phyloP scores from a whole-genome alignment of 2,329 filamentous ascomycete genomes.

The Fusarium praegraminearum region DNA sequence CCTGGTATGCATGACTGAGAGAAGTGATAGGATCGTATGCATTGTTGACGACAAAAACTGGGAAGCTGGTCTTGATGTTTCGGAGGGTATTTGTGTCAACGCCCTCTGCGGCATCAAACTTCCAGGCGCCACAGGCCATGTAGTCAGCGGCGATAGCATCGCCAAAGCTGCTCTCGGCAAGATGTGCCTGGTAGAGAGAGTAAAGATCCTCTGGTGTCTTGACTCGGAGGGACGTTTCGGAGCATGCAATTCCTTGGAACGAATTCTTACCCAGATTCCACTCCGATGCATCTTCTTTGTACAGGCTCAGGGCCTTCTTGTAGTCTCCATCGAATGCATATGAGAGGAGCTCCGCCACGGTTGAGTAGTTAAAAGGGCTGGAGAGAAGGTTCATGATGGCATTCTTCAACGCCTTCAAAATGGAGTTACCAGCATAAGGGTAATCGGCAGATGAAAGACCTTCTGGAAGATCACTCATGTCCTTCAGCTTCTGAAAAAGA shows the following conservation, averaged over 20 bases:
- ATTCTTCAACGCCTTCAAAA: conserved; percentile 20
- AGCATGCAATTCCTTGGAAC: conserved; percentile 32
- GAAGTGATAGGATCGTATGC: conserved; percentile 40
- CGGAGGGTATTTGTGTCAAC: conserved; percentile 27
- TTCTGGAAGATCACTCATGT: conserved; percentile 3
- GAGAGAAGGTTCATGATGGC: conserved; percentile 21
- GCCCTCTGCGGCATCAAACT: conserved; percentile 28
- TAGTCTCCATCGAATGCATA: conserved; percentile 19
- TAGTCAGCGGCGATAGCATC: conserved; percentile 21
- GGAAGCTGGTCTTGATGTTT: conserved; percentile 38
- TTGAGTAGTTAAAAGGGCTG: conserved; percentile 15
- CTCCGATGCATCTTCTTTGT: conserved; percentile 13
- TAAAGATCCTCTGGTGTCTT: conserved; percentile 25
- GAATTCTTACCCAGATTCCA: conserved; percentile 30
- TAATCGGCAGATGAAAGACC: conserved; percentile 10
- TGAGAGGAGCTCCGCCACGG: conserved; percentile 8
- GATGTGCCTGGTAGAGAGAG: conserved; percentile 18
- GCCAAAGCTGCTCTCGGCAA: conserved; percentile 29
- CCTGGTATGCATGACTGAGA: conserved; percentile 31
- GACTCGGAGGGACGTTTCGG: conserved; percentile 28
- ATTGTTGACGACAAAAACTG: conserved; percentile 37
- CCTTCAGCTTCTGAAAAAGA: conserved; percentile 22
- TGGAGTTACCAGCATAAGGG: conserved; percentile 21
- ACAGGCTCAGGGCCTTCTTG: conserved; percentile 19
- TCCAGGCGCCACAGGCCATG: conserved; percentile 29